phyloP scores from a whole-genome alignment of 1,139 yeast genomes.

The Suhomyces anneliseae region DNA sequence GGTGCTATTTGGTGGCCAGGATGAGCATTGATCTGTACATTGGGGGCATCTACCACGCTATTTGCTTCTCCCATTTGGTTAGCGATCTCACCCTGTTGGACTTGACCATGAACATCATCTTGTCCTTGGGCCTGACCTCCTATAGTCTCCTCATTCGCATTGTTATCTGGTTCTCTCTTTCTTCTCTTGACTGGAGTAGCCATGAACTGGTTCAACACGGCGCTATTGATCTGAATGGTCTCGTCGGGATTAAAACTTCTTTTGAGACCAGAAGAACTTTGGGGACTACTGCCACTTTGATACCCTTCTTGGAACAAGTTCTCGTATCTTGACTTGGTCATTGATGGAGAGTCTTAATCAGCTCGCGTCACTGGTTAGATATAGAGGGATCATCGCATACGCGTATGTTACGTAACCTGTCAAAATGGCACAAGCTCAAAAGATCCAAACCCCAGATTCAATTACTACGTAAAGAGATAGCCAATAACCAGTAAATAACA shows the following conservation, averaged over 20 bases:
- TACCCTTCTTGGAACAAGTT: conserved; percentile 12
- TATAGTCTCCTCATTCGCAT: too few species aligned
- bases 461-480: too few species aligned
- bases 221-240: conserved; percentile 4
- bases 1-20: too few species aligned
- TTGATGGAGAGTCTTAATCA: not conserved
- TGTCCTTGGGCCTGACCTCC: not conserved
- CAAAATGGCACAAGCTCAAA: too few species aligned
- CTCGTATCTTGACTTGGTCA: conserved; percentile 2
- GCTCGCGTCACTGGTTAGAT: not conserved
- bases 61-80: too few species aligned
- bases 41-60: too few species aligned
- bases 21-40: too few species aligned
- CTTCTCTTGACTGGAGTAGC: not conserved
- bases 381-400: not conserved
- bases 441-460: too few species aligned
- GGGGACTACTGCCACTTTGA: conserved; percentile 1
- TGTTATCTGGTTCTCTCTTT: not conserved
- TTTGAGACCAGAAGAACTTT: not conserved
- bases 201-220: conserved; percentile 2
- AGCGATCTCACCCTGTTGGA: too few species aligned
- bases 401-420: not conserved
- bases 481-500: too few species aligned
- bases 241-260: not conserved
- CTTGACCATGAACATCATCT: not conserved